phyloP scores from a whole-genome alignment of 495 filamentous ascomycete genomes.

The Aspergillus ellipticus region DNA sequence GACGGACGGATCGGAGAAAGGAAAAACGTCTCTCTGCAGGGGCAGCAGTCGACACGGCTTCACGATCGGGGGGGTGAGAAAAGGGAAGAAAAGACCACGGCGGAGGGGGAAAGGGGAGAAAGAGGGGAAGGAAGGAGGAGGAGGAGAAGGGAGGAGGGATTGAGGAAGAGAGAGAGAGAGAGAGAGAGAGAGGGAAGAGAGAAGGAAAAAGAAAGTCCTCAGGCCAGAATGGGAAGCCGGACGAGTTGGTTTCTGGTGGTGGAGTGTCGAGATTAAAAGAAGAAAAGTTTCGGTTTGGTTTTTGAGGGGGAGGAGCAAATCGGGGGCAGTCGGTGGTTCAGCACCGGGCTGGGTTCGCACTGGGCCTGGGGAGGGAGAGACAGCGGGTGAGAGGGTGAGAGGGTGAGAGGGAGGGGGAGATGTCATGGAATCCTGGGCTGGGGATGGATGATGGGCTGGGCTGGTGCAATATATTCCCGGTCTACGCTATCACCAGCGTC shows the following conservation, averaged over 20 bases:
- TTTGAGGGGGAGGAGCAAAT: constrained; percentile 17
- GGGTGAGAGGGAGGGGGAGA: no score
- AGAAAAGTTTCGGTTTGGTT: constrained; percentile 31
- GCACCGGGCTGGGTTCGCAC: background rate
- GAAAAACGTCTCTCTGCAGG: constrained; percentile 30
- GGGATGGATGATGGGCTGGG: no score
- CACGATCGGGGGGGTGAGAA: constrained; percentile 14
- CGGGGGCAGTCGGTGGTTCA: background rate
- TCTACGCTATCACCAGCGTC: no score
- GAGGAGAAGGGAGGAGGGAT: constrained; percentile 21
- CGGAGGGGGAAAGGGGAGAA: constrained; percentile 20
- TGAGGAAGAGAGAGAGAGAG: constrained; percentile 18
- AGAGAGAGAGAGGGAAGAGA: constrained; percentile 23
- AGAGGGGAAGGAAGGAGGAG: constrained; percentile 22
- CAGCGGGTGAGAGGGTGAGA: no score
- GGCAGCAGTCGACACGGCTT: constrained; percentile 33
- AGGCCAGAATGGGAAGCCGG: constrained; percentile 9
- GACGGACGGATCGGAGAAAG: constrained; percentile 13
- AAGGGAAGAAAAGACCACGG: constrained; percentile 28
- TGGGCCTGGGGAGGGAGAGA: constrained; percentile 9
- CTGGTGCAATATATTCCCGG: no score
- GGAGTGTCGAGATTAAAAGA: constrained; percentile 38
- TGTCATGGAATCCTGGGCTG: no score
- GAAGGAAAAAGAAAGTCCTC: constrained; percentile 17
- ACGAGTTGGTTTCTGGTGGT: constrained; percentile 19